A percentile compares a stretch with the other conserved stretches of the same genome.
phyloP scores from a whole-genome alignment of 2,329 filamentous ascomycete genomes.

The Pseudodiploospora longispora region DNA sequence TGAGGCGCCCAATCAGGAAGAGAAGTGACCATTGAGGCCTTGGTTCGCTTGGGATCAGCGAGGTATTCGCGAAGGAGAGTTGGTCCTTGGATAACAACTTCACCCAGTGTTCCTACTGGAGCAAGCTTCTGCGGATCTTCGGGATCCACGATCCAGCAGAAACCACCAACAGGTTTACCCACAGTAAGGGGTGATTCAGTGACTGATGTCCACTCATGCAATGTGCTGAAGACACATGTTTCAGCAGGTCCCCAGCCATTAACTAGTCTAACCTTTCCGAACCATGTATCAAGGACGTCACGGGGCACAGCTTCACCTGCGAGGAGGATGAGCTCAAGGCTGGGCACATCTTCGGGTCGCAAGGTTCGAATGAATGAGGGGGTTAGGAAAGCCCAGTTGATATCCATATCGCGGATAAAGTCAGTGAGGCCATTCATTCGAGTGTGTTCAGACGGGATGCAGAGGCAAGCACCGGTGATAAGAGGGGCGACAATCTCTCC shows the following conservation, averaged over 20 bases:
- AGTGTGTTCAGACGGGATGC: slow-evolving; percentile 13
- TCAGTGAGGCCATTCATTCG: not conserved
- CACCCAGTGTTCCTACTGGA: slow-evolving; percentile 20
- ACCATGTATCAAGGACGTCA: slow-evolving; percentile 3
- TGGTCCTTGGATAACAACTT: slow-evolving; percentile 29
- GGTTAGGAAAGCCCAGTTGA: not conserved
- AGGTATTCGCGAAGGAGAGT: slow-evolving; percentile 40
- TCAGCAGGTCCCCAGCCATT: slow-evolving; percentile 12
- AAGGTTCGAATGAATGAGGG: not conserved
- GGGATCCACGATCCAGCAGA: slow-evolving; percentile 23
- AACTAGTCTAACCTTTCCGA: slow-evolving; percentile 8
- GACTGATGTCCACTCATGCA: too few relatives aligned
- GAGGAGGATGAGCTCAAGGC: not conserved
- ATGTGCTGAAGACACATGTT: too few relatives aligned
- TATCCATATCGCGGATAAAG: not conserved
- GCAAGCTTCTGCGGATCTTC: slow-evolving; percentile 6
- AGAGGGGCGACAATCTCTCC: slow-evolving; percentile 6
- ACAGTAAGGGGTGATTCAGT: too few relatives aligned
- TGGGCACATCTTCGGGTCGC: not conserved
- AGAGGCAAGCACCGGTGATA: slow-evolving; percentile 11
- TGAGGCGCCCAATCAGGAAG: not conserved
- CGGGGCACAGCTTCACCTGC: not conserved
- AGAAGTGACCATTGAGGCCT: not conserved
- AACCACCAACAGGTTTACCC: slow-evolving; percentile 20
- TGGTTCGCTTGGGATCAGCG: slow-evolving; percentile 22